These are phyloP conservation scores for Lobulomyces angularis DNA, from an alignment of 192 early-diverging fungal species.

Conservation along the genomic window DNA sequence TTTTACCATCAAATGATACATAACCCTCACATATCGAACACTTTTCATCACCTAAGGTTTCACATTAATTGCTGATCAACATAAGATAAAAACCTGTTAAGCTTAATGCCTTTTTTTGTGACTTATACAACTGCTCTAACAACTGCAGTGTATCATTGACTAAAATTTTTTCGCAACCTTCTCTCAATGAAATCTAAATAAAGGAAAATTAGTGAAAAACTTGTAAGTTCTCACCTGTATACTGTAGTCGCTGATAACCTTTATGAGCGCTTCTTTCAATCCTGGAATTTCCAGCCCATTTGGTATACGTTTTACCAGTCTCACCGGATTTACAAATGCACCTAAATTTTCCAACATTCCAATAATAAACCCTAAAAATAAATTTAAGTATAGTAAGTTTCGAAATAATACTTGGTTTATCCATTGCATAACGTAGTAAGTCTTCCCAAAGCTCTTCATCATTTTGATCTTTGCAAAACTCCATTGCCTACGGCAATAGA, in stretches of 20 bases:
- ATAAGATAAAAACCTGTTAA: constrained; percentile 34
- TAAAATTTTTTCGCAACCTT: constrained; percentile 85
- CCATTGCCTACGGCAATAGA: constrained; percentile 60
- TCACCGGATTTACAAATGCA: constrained; percentile 71
- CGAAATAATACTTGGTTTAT: constrained; percentile 71
- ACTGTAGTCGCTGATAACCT: constrained; percentile 83
- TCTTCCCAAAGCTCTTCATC: constrained; percentile 95
- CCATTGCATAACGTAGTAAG: constrained; percentile 79
- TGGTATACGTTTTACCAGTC: constrained; percentile 69
- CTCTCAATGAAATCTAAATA: constrained; percentile 61
- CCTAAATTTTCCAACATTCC: constrained; percentile 84
- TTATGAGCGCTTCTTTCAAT: constrained; percentile 66
- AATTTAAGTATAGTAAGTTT: neutral
- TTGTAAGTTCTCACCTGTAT: constrained; percentile 46
- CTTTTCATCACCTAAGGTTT: neutral
- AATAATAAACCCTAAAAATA: constrained; percentile 66
- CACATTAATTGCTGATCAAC: neutral
- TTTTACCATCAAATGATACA: constrained; percentile 13
- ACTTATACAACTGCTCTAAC: constrained; percentile 50
- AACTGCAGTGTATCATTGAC: constrained; percentile 74
- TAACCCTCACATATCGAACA: constrained; percentile 2
- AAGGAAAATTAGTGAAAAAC: neutral
- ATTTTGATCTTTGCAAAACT: constrained; percentile 96
- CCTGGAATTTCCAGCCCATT: constrained; percentile 66
- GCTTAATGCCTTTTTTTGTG: constrained; percentile 55